Evolutionary conservation across 2,329 filamentous ascomycete genomes (phyloP).

Genomic region (Ascochyta lentis): DNA sequence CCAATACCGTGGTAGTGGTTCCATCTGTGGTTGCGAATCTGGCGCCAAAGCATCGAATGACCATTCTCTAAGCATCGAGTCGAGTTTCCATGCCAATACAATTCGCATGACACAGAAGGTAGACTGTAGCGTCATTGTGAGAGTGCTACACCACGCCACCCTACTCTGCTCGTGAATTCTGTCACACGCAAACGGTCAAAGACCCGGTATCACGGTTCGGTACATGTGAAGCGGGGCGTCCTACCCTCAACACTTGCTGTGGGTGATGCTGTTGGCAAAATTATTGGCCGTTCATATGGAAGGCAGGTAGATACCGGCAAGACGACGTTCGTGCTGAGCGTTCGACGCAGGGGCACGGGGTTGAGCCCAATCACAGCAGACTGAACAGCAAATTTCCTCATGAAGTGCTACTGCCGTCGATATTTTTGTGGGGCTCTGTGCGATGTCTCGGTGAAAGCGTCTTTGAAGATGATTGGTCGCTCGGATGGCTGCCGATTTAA

Average conservation of each 20-base stretch:
- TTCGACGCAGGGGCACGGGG: slow-evolving; percentile 5
- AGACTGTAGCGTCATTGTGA: slow-evolving; percentile 1
- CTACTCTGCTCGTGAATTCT: slow-evolving; percentile 9
- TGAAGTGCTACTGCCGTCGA: slow-evolving; percentile 2
- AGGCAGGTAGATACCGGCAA: slow-evolving; percentile 5
- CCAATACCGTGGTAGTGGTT: slow-evolving; percentile 7
- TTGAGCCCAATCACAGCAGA: background rate
- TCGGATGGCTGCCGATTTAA: slow-evolving; percentile 10
- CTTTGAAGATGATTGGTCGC: background rate
- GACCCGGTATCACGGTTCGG: slow-evolving; percentile 11
- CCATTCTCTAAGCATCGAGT: background rate
- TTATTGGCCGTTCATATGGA: slow-evolving; percentile 11
- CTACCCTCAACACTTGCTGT: slow-evolving; percentile 16
- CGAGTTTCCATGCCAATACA: slow-evolving; percentile 1
- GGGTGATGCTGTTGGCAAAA: slow-evolving; percentile 7
- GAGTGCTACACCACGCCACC: slow-evolving; percentile 19
- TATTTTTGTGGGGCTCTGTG: slow-evolving; percentile 6
- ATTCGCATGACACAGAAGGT: slow-evolving; percentile 1
- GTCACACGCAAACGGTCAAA: slow-evolving; percentile 20
- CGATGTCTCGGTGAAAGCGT: slow-evolving; percentile 6
- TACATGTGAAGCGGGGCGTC: slow-evolving; percentile 18
- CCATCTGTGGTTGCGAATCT: background rate
- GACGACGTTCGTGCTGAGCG: slow-evolving; percentile 1
- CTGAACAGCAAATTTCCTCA: background rate
- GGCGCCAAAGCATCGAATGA: background rate